A percentile compares a stretch with the other conserved stretches of the same genome.
These are phyloP conservation scores for Diatrype stigma DNA, from an alignment of 2,329 filamentous ascomycete species.

Conservation along the genomic window DNA sequence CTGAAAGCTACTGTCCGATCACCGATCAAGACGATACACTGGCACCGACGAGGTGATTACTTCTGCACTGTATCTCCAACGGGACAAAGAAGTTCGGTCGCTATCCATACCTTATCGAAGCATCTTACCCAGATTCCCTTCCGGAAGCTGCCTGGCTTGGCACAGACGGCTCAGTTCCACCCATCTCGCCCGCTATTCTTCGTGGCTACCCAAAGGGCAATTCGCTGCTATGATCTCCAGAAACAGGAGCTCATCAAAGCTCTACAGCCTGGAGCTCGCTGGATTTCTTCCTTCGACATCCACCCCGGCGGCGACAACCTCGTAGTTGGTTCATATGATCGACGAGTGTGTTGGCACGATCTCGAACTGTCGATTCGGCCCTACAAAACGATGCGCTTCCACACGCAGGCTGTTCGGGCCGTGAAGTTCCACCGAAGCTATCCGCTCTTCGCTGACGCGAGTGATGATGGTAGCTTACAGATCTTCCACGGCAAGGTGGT, in stretches of 20 bases:
- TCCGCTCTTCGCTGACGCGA: constrained; percentile 87
- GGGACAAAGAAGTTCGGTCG: constrained; percentile 74
- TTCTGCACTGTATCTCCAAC: constrained; percentile 85
- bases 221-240: constrained; percentile 90
- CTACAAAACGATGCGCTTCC: constrained; percentile 96
- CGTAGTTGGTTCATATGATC: constrained; percentile 91
- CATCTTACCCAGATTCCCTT: constrained; percentile 95
- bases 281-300: constrained; percentile 92
- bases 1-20: constrained; percentile 77
- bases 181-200: constrained; percentile 91
- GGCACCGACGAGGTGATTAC: constrained; percentile 93
- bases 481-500: constrained; percentile 97
- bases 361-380: constrained; percentile 84
- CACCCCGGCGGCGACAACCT: constrained; percentile 92
- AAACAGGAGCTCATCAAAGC: constrained; percentile 90
- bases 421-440: constrained; percentile 80
- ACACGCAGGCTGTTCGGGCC: constrained; percentile 82
- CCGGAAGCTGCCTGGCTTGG: constrained; percentile 66
- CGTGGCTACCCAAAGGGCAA: constrained; percentile 88
- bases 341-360: constrained; percentile 93
- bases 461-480: constrained; percentile 90
- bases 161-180: constrained; percentile 92
- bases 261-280: constrained; percentile 83
- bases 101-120: constrained; percentile 92
- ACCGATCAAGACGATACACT: constrained; percentile 81